Evolutionary conservation across 495 filamentous ascomycete species (phyloP).

Genomic region (Podospora pseudocomata): DNA sequence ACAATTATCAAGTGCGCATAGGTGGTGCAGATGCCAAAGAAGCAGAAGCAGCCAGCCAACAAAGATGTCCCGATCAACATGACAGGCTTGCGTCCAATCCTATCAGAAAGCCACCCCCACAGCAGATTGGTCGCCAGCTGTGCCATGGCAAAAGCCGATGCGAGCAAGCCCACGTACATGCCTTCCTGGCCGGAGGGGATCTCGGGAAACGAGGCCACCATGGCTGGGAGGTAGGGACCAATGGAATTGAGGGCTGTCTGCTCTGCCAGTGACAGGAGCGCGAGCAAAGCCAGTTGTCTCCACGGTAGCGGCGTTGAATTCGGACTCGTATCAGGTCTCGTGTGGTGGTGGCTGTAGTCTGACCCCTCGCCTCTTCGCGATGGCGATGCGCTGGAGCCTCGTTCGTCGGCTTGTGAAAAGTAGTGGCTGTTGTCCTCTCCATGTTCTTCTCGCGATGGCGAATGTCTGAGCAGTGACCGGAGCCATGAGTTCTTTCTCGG

Average conservation of each 20-base stretch:
- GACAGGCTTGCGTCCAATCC: constrained; percentile 87
- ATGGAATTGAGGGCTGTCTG: constrained; percentile 97
- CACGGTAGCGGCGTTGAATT: constrained; percentile 68
- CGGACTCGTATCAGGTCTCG: constrained; percentile 24
- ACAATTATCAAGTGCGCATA: constrained; percentile 79
- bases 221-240: constrained; percentile 90
- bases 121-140: constrained; percentile 89
- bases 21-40: constrained; percentile 81
- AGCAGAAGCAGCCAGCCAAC: constrained; percentile 74
- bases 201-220: constrained; percentile 82
- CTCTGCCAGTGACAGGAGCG: constrained; percentile 83
- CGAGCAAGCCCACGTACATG: constrained; percentile 84
- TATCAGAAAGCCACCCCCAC: constrained; percentile 90
- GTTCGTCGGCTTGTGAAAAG: background rate
- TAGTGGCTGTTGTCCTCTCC: background rate
- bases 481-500: constrained; percentile 5
- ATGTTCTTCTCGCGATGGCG: constrained; percentile 14
- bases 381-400: background rate
- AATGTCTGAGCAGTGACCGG: constrained; percentile 14
- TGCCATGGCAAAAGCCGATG: constrained; percentile 84
- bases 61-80: constrained; percentile 82
- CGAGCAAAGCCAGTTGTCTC: constrained; percentile 78
- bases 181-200: constrained; percentile 68
- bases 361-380: constrained; percentile 16
- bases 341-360: constrained; percentile 23